Evolutionary conservation across 805 yeast species (phyloP).

Genomic region (Monosporozyma siamensis): DNA sequence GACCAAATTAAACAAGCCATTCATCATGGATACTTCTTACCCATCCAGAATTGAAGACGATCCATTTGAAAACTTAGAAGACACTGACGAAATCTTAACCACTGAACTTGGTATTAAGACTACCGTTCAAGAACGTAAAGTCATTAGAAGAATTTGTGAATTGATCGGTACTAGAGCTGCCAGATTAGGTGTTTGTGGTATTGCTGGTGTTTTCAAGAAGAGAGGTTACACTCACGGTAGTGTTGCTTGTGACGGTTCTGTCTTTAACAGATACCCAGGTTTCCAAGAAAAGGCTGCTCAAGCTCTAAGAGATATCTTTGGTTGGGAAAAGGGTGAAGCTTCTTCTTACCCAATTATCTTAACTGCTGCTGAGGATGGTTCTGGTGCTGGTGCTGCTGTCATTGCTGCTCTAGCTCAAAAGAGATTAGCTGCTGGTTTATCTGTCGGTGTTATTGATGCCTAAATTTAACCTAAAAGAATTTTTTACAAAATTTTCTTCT

Average conservation of each 20-base stretch:
- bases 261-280: conserved; percentile 85
- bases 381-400: conserved; percentile 97
- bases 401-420: conserved; percentile 90
- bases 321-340: conserved; percentile 46
- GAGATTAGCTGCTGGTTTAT: conserved; percentile 61
- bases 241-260: conserved; percentile 97
- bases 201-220: conserved; percentile 88
- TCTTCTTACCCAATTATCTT: conserved; percentile 67
- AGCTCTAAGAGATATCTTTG: conserved; percentile 82
- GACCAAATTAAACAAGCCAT: conserved; percentile 49
- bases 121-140: conserved; percentile 67
- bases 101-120: conserved; percentile 51
- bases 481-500: too few relatives aligned
- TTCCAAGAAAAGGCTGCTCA: conserved; percentile 83
- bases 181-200: conserved; percentile 86
- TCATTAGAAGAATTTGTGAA: conserved; percentile 76
- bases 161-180: conserved; percentile 88
- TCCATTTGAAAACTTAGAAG: conserved; percentile 73
- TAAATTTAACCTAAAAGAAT: conserved; percentile 1
- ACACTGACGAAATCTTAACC: conserved; percentile 59
- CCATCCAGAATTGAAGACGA: conserved; percentile 84
- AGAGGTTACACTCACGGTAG: conserved; percentile 68
- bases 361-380: conserved; percentile 94
- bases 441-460: conserved; percentile 44
- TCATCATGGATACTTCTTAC: conserved; percentile 80